A percentile compares a stretch with the other conserved stretches of the same genome.
phyloP scores from a whole-genome alignment of 257 asterid species.

The Perilla frutescens region DNA sequence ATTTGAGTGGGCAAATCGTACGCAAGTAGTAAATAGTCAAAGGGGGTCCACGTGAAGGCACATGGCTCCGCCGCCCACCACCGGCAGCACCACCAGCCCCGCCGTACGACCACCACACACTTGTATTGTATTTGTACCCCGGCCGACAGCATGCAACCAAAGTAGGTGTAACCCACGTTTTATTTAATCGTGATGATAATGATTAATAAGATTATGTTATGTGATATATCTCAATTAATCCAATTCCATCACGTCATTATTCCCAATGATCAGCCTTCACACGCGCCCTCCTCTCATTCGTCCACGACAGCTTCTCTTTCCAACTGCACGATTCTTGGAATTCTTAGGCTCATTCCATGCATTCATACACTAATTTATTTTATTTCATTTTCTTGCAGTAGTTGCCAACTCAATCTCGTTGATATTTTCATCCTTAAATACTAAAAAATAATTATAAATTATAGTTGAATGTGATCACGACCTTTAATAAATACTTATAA shows the following conservation, averaged over 20 bases:
- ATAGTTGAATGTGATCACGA: too few relatives aligned
- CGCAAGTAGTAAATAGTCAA: background rate
- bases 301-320: constrained; percentile 33
- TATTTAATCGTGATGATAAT: background rate
- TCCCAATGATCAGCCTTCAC: constrained; percentile 25
- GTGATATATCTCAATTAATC: background rate
- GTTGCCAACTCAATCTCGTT: constrained; percentile 2
- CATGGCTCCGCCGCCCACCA: constrained; percentile 24
- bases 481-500: too few relatives aligned
- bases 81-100: constrained; percentile 24
- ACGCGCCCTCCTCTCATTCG: constrained; percentile 37
- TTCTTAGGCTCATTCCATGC: too few relatives aligned
- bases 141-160: constrained; percentile 10
- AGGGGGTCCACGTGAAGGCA: constrained; percentile 21
- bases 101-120: constrained; percentile 32
- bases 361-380: background rate
- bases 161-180: constrained; percentile 26
- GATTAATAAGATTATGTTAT: too few relatives aligned
- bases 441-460: too few relatives aligned
- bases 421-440: constrained; percentile 23
- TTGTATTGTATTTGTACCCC: background rate
- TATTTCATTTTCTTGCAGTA: background rate
- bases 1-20: too few relatives aligned
- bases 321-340: background rate
- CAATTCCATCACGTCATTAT: constrained; percentile 33